These are phyloP conservation scores for Kregervanrija pseudodelftensis DNA, from an alignment of 805 yeast species.

Conservation along the genomic window DNA sequence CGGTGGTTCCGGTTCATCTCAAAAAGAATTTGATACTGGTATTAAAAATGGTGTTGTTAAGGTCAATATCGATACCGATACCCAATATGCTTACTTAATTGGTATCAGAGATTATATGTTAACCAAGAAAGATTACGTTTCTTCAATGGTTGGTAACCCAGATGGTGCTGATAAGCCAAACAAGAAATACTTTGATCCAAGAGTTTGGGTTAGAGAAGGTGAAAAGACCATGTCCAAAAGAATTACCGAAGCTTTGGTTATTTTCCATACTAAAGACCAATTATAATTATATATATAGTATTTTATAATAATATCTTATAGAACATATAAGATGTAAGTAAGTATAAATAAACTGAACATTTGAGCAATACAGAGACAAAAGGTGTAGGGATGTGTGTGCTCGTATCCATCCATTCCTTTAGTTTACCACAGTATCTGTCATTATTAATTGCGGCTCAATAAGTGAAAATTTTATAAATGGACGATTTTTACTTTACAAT, in stretches of 20 bases:
- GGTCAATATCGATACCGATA: conserved; percentile 98
- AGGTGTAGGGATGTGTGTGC: too few species aligned
- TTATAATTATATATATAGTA: conserved; percentile 22
- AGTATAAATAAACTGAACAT: too few species aligned
- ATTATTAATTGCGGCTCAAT: too few species aligned
- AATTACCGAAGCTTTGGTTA: conserved; percentile 72
- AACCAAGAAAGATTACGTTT: conserved; percentile 90
- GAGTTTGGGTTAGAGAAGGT: conserved; percentile 99
- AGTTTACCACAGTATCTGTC: too few species aligned
- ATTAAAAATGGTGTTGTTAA: conserved; percentile 93
- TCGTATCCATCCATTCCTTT: too few species aligned
- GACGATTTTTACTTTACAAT: too few species aligned
- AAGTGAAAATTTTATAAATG: not conserved
- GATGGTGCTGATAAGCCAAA: conserved; percentile 98
- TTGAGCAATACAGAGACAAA: too few species aligned
- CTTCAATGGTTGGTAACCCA: conserved; percentile 95
- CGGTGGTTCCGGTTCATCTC: conserved; percentile 99
- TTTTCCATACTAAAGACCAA: conserved; percentile 76
- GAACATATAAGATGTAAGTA: too few species aligned
- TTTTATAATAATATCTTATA: too few species aligned
- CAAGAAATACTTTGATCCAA: conserved; percentile 99
- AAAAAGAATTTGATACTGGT: conserved; percentile 84
- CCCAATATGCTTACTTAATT: conserved; percentile 93
- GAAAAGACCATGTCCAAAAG: conserved; percentile 95
- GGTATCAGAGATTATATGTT: conserved; percentile 98